Evolutionary conservation across 495 filamentous ascomycete species (phyloP), one percentile per base, ranked within the genome.

Genomic region (Peziza echinospora): DNA sequence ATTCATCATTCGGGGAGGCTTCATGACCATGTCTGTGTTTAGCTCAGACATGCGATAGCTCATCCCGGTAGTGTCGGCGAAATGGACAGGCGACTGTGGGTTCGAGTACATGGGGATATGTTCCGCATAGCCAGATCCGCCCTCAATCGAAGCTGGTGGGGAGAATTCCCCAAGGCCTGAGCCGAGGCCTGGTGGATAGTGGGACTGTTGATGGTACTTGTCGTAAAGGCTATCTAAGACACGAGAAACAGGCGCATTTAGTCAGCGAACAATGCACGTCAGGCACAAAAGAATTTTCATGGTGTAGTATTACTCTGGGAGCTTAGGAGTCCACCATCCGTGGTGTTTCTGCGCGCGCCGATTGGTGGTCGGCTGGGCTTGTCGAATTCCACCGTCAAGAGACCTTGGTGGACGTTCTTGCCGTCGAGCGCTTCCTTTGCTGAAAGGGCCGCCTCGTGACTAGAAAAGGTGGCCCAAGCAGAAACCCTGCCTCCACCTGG

Each of bases 391-490:
- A 37, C 30, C 13, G 30, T 37, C 30, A 37, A 37, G 19, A 37
- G 13, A 37, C 30, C 30, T 17, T 37, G 44, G 17, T 49, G 48
- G 21, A 55, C 28, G 5, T 52, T 44, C 43, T 55, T 55, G 24
- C 53, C 53, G 21, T 55, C 45, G 13, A 55, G 49, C 19, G 48
- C 50, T 6, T 50, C 45, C 24, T 55, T 52, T 25, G 53, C 53
- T 21, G 55, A 47, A 11, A 55, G 24, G n/a, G 53, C 53, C 13
- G 47, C 47, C 30, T 56, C 41, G n/a, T 52, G 48, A 21, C 52
- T 55, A 25, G 48, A 48, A 24, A 55, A 55, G 21, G 47, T 21
- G 37, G 53, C 53, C 25, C 50, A 44, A 19, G 53, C 53, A 46
- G 51, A 45, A 11, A 43, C 44, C 16, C 30, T 34, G 2, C 21